Conservation (phyloP, 805 yeast genomes). For the Nematodospora valgi region DNA sequence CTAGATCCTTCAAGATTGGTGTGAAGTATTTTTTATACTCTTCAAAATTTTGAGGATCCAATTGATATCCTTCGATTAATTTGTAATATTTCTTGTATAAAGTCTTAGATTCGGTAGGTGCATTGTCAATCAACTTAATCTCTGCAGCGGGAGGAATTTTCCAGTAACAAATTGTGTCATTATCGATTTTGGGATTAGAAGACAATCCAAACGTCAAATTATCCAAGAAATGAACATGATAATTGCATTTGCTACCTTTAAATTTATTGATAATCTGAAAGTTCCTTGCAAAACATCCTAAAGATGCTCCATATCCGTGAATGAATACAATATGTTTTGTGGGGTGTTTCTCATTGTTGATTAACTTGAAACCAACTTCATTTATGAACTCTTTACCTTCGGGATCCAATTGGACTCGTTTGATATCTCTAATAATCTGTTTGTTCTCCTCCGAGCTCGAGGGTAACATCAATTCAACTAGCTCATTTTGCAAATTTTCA, state of each 20-base stretch:
- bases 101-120: constrained; percentile 24
- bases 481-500: constrained; percentile 28
- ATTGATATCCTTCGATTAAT: constrained; percentile 31
- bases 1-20: constrained; percentile 43
- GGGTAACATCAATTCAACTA: constrained; percentile 34
- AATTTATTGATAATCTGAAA: constrained; percentile 38
- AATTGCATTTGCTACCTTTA: constrained; percentile 24
- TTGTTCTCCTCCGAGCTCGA: constrained; percentile 16
- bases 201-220: constrained; percentile 51
- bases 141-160: constrained; percentile 17
- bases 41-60: constrained; percentile 22
- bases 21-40: constrained; percentile 32
- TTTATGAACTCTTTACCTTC: constrained; percentile 21
- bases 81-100: constrained; percentile 39
- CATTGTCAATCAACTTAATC: constrained; percentile 23
- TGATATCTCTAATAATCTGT: constrained; percentile 16
- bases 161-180: constrained; percentile 19
- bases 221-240: constrained; percentile 49
- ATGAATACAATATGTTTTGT: constrained; percentile 47
- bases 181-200: constrained; percentile 38
- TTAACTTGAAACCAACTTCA: constrained; percentile 30
- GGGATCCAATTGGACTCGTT: constrained; percentile 19
- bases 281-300: constrained; percentile 56
- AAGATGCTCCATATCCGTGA: constrained; percentile 57
- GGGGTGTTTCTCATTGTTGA: constrained; percentile 18